These are phyloP conservation scores for Coemansia nantahalensis DNA, from an alignment of 192 early-diverging fungal species.

Conservation along the genomic window DNA sequence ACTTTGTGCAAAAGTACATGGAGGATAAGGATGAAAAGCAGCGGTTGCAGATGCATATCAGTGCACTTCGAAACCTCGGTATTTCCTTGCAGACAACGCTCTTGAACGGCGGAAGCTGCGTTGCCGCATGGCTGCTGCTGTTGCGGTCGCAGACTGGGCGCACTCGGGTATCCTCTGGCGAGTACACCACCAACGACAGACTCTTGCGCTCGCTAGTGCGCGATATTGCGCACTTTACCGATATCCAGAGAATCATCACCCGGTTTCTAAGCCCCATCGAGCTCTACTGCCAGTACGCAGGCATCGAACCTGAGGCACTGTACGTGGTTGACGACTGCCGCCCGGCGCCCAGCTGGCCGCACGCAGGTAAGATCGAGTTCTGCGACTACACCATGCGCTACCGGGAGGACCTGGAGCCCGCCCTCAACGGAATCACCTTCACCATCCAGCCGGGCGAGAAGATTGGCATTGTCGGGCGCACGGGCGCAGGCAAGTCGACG, in stretches of 20 bases:
- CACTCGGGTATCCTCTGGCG: no score
- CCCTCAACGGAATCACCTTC: conserved; percentile 36
- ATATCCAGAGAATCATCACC: conserved; percentile 10
- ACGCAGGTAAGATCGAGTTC: conserved; percentile 58
- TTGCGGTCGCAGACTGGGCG: no score
- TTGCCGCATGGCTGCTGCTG: no score
- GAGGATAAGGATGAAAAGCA: conserved; percentile 60
- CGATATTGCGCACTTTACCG: conserved; percentile 5
- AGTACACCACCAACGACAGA: conserved; percentile 2
- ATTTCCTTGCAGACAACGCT: no score
- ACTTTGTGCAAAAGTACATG: conserved; percentile 58
- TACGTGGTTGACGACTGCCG: conserved; percentile 33
- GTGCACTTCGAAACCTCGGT: no score
- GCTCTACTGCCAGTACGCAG: conserved; percentile 26
- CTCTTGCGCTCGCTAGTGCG: conserved; percentile 4
- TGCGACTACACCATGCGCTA: conserved; percentile 58
- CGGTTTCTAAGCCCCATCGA: conserved; percentile 18
- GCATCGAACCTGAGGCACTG: conserved; percentile 40
- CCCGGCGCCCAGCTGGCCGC: conserved; percentile 68
- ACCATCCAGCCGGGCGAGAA: conserved; percentile 50
- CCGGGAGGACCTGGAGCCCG: conserved; percentile 45
- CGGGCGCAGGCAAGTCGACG: conserved; percentile 79
- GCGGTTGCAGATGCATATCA: conserved; percentile 51
- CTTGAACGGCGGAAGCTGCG: no score
- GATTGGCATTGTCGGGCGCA: conserved; percentile 64